Percentiles rank a stretch among this genome's conserved stretches.
These are phyloP conservation scores for Neoboletus brunneissimus DNA, from an alignment of 768 basidiomycete species.

Conservation along the genomic window DNA sequence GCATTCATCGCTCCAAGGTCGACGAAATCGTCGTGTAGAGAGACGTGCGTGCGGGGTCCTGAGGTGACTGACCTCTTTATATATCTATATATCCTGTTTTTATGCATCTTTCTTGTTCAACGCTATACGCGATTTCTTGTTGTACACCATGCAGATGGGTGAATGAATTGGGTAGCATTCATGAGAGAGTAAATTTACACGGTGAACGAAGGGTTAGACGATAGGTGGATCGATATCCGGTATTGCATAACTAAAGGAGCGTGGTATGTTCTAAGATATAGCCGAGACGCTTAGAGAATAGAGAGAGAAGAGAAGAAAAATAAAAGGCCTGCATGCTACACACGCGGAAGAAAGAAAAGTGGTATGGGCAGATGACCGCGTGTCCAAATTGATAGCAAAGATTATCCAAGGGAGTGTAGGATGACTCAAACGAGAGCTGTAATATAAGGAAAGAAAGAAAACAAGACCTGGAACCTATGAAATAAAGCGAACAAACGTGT, in stretches of 20 bases:
- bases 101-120: not conserved
- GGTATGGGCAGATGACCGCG: constrained; percentile 10
- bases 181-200: constrained; percentile 13
- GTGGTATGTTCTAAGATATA: constrained; percentile 14
- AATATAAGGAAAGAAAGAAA: constrained; percentile 1
- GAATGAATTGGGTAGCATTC: constrained; percentile 20
- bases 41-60: too few species aligned
- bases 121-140: not conserved
- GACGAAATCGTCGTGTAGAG: constrained; percentile 50
- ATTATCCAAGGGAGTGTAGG: constrained; percentile 35
- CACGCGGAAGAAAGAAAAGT: constrained; percentile 10
- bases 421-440: constrained; percentile 23
- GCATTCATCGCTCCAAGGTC: constrained; percentile 66
- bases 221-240: constrained; percentile 23
- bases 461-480: not conserved
- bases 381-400: constrained; percentile 20
- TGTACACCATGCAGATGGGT: not conserved
- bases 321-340: constrained; percentile 32
- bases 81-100: too few species aligned
- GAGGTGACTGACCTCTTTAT: too few species aligned
- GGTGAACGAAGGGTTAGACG: constrained; percentile 21
- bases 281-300: not conserved
- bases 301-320: not conserved
- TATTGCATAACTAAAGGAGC: constrained; percentile 13
- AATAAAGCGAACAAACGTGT: constrained; percentile 6